A percentile compares a stretch with the other conserved stretches of the same genome.
These are phyloP conservation scores for Austroboletus eburneus DNA, from an alignment of 768 basidiomycete genomes.

Conservation along the genomic window DNA sequence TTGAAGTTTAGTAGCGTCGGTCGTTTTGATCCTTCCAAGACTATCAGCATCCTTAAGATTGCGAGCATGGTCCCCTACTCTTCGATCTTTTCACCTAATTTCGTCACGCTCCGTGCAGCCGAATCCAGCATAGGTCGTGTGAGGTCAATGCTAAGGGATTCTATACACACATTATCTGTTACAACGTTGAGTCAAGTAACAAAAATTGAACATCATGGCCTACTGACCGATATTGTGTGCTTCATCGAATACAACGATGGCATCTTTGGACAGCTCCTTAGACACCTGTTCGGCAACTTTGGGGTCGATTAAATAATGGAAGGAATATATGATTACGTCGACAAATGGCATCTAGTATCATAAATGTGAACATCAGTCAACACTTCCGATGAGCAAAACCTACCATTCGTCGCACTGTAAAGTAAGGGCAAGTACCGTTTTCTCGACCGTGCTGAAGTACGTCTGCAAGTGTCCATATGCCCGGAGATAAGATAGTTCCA, in stretches of 20 bases:
- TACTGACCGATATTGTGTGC: conserved; percentile 94
- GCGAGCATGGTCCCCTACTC: conserved; percentile 55
- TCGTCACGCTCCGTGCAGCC: conserved; percentile 81
- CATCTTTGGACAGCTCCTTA: conserved; percentile 94
- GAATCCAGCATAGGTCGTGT: conserved; percentile 98
- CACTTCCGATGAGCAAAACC: conserved; percentile 15
- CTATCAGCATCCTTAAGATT: conserved; percentile 4
- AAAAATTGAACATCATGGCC: not conserved
- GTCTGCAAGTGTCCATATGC: conserved; percentile 94
- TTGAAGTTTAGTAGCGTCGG: conserved; percentile 90
- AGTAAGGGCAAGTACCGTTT: conserved; percentile 89
- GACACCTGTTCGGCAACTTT: conserved; percentile 99
- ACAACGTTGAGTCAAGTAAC: conserved; percentile 2
- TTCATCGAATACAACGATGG: conserved; percentile 98
- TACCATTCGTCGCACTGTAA: conserved; percentile 94
- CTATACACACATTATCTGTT: conserved; percentile 96
- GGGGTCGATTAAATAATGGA: conserved; percentile 97
- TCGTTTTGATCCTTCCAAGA: conserved; percentile 75
- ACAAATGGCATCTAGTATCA: conserved; percentile 87
- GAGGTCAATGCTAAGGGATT: conserved; percentile 94
- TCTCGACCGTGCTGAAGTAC: conserved; percentile 85
- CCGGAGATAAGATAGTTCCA: conserved; percentile 76
- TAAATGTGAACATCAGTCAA: not conserved
- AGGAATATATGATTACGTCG: conserved; percentile 96
- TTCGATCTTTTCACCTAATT: conserved; percentile 87